phyloP scores from a whole-genome alignment of 176 grass and related monocot genomes.

The Cocos nucifera region DNA sequence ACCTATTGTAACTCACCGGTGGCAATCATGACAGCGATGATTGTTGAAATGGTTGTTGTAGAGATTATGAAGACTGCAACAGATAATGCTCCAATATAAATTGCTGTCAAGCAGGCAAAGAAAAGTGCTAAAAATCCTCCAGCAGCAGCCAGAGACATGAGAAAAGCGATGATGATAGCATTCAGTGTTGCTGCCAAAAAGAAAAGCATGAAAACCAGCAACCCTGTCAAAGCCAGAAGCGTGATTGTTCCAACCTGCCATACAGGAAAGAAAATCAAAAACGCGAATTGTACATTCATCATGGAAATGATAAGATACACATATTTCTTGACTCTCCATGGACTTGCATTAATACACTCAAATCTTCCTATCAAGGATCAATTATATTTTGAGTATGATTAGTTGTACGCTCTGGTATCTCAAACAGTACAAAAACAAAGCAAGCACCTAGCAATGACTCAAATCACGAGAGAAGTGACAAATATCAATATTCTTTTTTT shows the following conservation, averaged over 20 bases:
- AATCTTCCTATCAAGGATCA: no score
- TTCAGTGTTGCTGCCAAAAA: constrained; percentile 35
- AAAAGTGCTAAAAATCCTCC: constrained; percentile 55
- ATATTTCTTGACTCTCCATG: no score
- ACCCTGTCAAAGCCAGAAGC: constrained; percentile 32
- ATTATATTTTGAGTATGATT: no score
- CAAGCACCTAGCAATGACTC: no score
- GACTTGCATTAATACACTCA: no score
- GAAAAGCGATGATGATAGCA: constrained; percentile 34
- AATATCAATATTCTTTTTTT: no score
- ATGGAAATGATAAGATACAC: no score
- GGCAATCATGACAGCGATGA: constrained; percentile 37
- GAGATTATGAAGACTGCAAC: constrained; percentile 37
- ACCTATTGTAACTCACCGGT: constrained; percentile 31
- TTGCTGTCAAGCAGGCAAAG: constrained; percentile 32
- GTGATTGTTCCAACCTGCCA: constrained; percentile 66
- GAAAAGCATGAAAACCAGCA: constrained; percentile 42
- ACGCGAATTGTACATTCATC: no score
- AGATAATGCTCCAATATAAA: constrained; percentile 50
- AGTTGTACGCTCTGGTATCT: no score
- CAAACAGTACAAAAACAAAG: no score
- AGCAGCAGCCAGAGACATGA: constrained; percentile 51
- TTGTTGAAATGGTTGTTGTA: constrained; percentile 31
- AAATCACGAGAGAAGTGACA: no score
- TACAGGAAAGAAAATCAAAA: not conserved